Conservation (phyloP, 495 filamentous ascomycete genomes). For the Penicillium chermesinum region DNA sequence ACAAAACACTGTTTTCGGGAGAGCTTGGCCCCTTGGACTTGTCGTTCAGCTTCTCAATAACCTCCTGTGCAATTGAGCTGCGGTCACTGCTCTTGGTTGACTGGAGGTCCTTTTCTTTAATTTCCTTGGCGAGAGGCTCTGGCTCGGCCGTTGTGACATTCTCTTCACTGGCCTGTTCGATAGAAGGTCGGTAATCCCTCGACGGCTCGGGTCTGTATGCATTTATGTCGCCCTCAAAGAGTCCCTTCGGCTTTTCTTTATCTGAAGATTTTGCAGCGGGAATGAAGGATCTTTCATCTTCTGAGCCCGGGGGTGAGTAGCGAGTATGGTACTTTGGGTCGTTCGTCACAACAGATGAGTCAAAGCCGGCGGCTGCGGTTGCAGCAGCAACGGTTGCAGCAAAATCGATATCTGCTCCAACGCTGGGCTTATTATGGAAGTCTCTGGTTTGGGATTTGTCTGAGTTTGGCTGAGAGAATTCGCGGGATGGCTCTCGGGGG, state of each 20-base stretch:
- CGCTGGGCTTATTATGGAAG: conserved; percentile 5
- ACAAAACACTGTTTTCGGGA: conserved; percentile 23
- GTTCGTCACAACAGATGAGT: conserved; percentile 65
- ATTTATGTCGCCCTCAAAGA: conserved; percentile 34
- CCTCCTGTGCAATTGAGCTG: conserved; percentile 27
- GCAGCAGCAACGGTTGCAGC: conserved; percentile 66
- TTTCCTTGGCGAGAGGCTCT: conserved; percentile 10
- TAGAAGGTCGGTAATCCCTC: conserved; percentile 3
- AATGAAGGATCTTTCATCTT: conserved; percentile 40
- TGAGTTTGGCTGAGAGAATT: conserved; percentile 12
- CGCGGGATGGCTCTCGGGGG: conserved; percentile 2
- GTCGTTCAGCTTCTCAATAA: conserved; percentile 24
- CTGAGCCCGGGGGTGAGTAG: conserved; percentile 59
- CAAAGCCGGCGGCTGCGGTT: conserved; percentile 61
- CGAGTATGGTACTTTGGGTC: conserved; percentile 58
- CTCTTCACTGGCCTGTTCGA: conserved; percentile 14
- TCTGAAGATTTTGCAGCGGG: conserved; percentile 41
- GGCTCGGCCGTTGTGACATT: conserved; percentile 21
- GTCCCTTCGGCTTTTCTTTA: conserved; percentile 21
- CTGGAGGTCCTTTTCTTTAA: not conserved
- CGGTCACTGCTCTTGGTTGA: conserved; percentile 4
- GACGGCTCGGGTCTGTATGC: conserved; percentile 13
- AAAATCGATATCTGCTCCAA: conserved; percentile 59
- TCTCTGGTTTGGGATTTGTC: conserved; percentile 14
- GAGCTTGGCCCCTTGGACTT: conserved; percentile 13